Conservation (phyloP, 2,329 filamentous ascomycete species). For the Fusarium verticillioides region DNA sequence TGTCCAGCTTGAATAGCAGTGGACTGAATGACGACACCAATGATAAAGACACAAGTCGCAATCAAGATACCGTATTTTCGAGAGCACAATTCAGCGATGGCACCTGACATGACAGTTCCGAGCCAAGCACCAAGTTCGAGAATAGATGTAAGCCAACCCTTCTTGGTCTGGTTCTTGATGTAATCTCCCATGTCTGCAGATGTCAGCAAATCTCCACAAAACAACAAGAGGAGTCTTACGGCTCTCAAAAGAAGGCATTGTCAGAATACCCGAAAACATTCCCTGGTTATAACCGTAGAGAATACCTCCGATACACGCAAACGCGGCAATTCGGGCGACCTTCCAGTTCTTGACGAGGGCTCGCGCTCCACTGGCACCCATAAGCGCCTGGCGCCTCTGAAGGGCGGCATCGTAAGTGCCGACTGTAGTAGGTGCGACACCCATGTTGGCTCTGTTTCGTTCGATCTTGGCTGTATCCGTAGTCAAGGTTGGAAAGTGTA, state of each 20-base stretch:
- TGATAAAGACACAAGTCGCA: conserved; percentile 72
- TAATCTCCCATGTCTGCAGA: conserved; percentile 66
- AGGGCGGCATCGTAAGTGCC: conserved; percentile 62
- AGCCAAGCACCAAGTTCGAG: conserved; percentile 82
- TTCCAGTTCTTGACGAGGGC: conserved; percentile 69
- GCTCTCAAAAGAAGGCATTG: conserved; percentile 64
- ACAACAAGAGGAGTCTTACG: conserved; percentile 51
- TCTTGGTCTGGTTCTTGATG: conserved; percentile 61
- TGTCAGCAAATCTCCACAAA: background rate
- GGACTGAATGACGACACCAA: conserved; percentile 76
- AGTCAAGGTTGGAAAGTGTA: too few relatives aligned
- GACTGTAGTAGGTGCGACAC: conserved; percentile 12
- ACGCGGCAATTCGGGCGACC: conserved; percentile 69
- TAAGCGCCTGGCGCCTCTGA: conserved; percentile 62
- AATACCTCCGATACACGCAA: conserved; percentile 71
- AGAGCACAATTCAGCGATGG: conserved; percentile 75
- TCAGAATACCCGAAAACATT: conserved; percentile 67
- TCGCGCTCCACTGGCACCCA: conserved; percentile 62
- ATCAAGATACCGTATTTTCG: conserved; percentile 77
- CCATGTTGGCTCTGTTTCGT: conserved; percentile 9
- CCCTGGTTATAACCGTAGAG: conserved; percentile 81
- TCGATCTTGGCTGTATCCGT: background rate
- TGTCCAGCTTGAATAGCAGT: conserved; percentile 67
- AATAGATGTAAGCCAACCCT: conserved; percentile 73
- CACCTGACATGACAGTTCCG: conserved; percentile 76